Evolutionary conservation across 225 moss, liverwort and hornwort species (phyloP).

Genomic region (Takakia lepidozioides): DNA sequence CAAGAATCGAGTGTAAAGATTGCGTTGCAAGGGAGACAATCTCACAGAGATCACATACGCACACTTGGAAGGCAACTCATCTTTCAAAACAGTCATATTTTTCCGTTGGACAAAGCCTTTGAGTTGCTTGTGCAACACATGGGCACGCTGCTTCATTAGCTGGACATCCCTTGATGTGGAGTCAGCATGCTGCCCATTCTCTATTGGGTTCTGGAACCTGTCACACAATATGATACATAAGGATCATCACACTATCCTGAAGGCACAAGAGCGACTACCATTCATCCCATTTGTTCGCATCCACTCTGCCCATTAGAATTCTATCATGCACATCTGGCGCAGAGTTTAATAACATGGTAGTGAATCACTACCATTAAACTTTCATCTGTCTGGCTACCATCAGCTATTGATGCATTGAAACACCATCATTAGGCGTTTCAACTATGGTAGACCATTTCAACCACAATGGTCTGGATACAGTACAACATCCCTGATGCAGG

Average conservation of each 20-base stretch:
- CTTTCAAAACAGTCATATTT: conserved; percentile 69
- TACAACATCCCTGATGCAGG: too few relatives aligned
- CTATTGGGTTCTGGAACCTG: conserved; percentile 92
- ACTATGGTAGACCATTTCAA: too few relatives aligned
- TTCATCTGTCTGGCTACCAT: too few relatives aligned
- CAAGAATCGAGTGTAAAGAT: conserved; percentile 60
- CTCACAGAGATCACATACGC: conserved; percentile 90
- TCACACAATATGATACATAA: too few relatives aligned
- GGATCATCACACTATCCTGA: neutral
- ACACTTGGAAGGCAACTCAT: conserved; percentile 90
- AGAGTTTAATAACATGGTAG: too few relatives aligned
- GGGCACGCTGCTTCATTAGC: conserved; percentile 77
- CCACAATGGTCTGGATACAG: too few relatives aligned
- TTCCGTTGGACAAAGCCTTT: conserved; percentile 93
- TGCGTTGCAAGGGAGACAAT: conserved; percentile 71
- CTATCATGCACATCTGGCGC: too few relatives aligned
- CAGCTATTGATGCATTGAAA: too few relatives aligned
- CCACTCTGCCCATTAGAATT: too few relatives aligned
- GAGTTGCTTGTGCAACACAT: conserved; percentile 70
- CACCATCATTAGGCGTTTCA: too few relatives aligned
- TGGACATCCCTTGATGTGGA: conserved; percentile 75
- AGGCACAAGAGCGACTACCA: neutral
- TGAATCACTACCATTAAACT: too few relatives aligned
- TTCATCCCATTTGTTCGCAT: too few relatives aligned
- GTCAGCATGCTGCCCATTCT: conserved; percentile 87